These are phyloP conservation scores for Turnera subulata DNA, from an alignment of 345 rosid species.

Conservation along the genomic window DNA sequence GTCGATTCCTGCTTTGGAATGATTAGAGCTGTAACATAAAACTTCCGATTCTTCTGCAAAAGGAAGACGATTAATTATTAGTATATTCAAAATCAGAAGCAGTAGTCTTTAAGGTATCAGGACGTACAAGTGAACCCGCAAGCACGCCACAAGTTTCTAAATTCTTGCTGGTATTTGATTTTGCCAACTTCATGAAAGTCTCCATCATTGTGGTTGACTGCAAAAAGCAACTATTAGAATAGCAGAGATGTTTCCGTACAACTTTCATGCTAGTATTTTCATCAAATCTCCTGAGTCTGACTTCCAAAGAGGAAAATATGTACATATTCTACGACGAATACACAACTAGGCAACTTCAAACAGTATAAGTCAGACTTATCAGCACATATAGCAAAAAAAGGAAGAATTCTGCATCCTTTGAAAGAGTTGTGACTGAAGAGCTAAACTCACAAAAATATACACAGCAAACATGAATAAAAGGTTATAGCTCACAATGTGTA, in stretches of 20 bases:
- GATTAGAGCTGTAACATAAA: slow-evolving; percentile 80
- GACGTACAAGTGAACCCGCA: slow-evolving; percentile 91
- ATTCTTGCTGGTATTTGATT: slow-evolving; percentile 74
- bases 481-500: slow-evolving; percentile 74
- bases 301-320: background rate
- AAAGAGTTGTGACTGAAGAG: background rate
- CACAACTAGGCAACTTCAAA: too few relatives aligned
- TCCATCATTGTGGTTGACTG: slow-evolving; percentile 95
- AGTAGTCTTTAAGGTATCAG: slow-evolving; percentile 10
- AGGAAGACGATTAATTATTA: slow-evolving; percentile 15
- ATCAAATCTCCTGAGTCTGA: background rate
- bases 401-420: background rate
- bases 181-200: slow-evolving; percentile 89
- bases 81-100: slow-evolving; percentile 4
- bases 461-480: background rate
- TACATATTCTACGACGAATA: background rate
- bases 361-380: too few relatives aligned
- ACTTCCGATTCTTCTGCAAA: slow-evolving; percentile 84
- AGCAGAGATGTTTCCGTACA: background rate
- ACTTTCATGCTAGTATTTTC: background rate
- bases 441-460: slow-evolving; percentile 1
- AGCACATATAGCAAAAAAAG: background rate
- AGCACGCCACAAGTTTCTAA: slow-evolving; percentile 98
- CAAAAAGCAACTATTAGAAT: slow-evolving; percentile 20
- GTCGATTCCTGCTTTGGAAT: slow-evolving; percentile 98